These are phyloP conservation scores for Angomonas deanei DNA, from an alignment of 208 protist species.

Conservation along the genomic window DNA sequence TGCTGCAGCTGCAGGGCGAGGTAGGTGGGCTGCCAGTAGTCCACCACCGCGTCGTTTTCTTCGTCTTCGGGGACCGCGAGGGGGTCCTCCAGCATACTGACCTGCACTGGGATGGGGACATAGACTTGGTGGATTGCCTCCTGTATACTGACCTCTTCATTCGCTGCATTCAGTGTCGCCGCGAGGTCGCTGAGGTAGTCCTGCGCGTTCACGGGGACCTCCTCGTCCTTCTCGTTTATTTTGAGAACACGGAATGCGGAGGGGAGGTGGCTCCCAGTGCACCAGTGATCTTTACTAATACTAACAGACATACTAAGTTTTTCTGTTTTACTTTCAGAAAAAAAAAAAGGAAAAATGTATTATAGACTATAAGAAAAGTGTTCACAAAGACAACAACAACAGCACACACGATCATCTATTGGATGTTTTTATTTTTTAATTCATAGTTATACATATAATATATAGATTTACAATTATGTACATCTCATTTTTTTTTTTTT, in stretches of 20 bases:
- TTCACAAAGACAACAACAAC: background rate
- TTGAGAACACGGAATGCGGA: background rate
- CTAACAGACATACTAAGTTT: background rate
- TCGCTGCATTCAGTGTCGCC: slow-evolving; percentile 9
- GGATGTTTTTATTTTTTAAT: background rate
- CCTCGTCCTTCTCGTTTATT: slow-evolving; percentile 1
- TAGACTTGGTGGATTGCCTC: slow-evolving; percentile 29
- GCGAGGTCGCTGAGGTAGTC: slow-evolving; percentile 12
- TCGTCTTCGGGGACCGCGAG: slow-evolving; percentile 24
- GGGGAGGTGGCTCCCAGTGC: background rate
- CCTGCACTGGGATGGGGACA: slow-evolving; percentile 42
- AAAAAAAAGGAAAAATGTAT: background rate
- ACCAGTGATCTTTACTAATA: background rate
- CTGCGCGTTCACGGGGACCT: slow-evolving; percentile 5
- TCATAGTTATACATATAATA: slow-evolving; percentile 11
- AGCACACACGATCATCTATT: background rate
- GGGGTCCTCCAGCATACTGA: slow-evolving; percentile 55
- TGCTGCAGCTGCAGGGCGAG: slow-evolving; percentile 57
- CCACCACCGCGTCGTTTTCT: slow-evolving; percentile 26
- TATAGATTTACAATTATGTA: slow-evolving; percentile 8
- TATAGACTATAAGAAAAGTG: background rate
- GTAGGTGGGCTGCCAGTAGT: slow-evolving; percentile 65
- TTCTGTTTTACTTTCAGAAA: slow-evolving; percentile 5
- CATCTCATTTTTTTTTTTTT: slow-evolving; percentile 2
- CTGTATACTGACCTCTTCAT: slow-evolving; percentile 14